Conservation (phyloP, 441 rosid species). For the Raphanus hybrid region DNA sequence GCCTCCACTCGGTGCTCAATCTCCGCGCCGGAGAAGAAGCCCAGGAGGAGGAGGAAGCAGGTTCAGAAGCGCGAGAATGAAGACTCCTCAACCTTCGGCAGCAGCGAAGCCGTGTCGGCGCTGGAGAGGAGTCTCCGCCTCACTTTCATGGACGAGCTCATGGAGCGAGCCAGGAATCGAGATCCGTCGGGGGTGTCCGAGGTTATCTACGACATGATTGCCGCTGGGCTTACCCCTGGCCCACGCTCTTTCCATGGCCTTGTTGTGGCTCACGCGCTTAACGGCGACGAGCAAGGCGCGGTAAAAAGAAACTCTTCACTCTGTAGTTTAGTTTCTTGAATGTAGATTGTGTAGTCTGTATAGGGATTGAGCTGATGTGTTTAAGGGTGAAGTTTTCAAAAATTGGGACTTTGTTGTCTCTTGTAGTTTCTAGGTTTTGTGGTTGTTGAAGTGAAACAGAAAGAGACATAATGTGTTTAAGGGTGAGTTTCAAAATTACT, state of each 20-base stretch:
- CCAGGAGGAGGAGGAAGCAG: conserved; percentile 56
- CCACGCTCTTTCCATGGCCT: conserved; percentile 96
- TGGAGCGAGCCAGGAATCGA: conserved; percentile 75
- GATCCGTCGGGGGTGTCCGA: conserved; percentile 70
- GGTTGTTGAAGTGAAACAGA: no score
- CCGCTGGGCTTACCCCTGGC: conserved; percentile 91
- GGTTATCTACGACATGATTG: conserved; percentile 92
- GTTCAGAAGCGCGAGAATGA: conserved; percentile 42
- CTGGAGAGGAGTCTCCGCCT: conserved; percentile 85
- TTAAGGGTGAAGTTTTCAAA: no score
- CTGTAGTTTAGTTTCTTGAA: background rate
- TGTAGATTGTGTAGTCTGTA: background rate
- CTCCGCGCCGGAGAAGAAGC: conserved; percentile 54
- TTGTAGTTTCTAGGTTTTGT: no score
- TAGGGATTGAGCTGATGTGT: background rate
- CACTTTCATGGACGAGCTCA: conserved; percentile 92
- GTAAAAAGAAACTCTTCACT: conserved; percentile 42
- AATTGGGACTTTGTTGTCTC: no score
- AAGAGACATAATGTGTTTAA: no score
- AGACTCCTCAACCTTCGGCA: conserved; percentile 35
- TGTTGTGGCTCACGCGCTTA: conserved; percentile 69
- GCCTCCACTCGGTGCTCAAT: conserved; percentile 45
- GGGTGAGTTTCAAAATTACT: no score
- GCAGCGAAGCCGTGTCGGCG: conserved; percentile 54
- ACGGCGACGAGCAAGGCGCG: conserved; percentile 87